These are phyloP conservation scores for Phytophthora boehmeriae DNA, from an alignment of 352 stramenopile species.

Conservation along the genomic window DNA sequence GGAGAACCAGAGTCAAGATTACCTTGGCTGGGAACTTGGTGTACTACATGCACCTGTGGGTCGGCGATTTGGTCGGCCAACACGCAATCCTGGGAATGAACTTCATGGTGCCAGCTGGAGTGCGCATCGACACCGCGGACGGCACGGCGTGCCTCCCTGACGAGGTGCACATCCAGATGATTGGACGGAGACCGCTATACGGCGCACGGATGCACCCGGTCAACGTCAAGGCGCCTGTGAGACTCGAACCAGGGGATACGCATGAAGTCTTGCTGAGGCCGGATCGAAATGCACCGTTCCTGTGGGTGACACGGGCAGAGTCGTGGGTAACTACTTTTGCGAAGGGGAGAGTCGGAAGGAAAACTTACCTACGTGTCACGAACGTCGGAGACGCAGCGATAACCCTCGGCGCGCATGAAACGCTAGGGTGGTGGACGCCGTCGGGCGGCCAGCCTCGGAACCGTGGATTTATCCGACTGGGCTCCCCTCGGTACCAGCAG, in stretches of 20 bases:
- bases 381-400: constrained; percentile 1
- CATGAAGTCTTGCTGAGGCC: background rate
- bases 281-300: background rate
- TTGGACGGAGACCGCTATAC: background rate
- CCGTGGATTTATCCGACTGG: constrained; percentile 4
- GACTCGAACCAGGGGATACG: background rate
- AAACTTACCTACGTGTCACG: constrained; percentile 5
- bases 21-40: constrained; percentile 1
- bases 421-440: constrained; percentile 1
- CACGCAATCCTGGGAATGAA: constrained; percentile 20
- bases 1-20: constrained; percentile 2
- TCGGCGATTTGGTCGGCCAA: constrained; percentile 13
- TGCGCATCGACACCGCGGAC: constrained; percentile 13
- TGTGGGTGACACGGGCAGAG: constrained; percentile 6
- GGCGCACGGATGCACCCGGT: background rate
- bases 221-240: background rate
- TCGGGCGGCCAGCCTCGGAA: background rate
- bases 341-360: background rate
- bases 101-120: constrained; percentile 18
- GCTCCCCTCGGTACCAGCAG: constrained; percentile 5
- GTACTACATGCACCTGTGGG: constrained; percentile 3
- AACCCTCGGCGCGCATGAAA: background rate
- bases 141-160: constrained; percentile 10
- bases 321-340: constrained; percentile 3
- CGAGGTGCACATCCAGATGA: constrained; percentile 13